phyloP scores from a whole-genome alignment of 2,329 filamentous ascomycete genomes.

The Trichoderma sp. region DNA sequence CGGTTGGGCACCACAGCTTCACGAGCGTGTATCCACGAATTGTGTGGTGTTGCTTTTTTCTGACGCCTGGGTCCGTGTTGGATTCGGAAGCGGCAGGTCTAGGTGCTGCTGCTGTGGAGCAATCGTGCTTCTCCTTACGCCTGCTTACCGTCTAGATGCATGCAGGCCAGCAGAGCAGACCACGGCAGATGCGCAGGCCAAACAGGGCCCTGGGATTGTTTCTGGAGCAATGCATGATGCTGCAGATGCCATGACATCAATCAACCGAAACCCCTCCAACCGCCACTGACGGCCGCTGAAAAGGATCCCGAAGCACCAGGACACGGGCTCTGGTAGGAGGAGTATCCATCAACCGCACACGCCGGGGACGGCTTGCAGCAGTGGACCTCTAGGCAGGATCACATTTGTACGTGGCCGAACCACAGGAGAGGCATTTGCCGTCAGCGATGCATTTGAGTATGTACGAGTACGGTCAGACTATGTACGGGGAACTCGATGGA shows the following conservation, averaged over 20 bases:
- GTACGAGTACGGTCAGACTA: not conserved
- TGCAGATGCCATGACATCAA: slow-evolving; percentile 20
- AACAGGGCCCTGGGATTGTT: slow-evolving; percentile 3
- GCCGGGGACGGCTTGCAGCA: slow-evolving; percentile 6
- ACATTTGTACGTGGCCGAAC: slow-evolving; percentile 20
- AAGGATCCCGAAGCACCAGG: not conserved
- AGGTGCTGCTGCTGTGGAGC: slow-evolving; percentile 5
- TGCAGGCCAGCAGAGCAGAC: slow-evolving; percentile 14
- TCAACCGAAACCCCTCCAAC: not conserved
- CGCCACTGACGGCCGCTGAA: not conserved
- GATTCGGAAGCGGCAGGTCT: slow-evolving; percentile 17
- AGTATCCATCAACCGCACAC: slow-evolving; percentile 1
- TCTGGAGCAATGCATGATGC: not conserved
- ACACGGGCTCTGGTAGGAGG: not conserved
- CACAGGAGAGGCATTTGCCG: slow-evolving; percentile 9
- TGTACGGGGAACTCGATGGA: not conserved
- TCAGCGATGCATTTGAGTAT: not conserved
- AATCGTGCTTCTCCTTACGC: not conserved
- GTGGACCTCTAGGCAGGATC: slow-evolving; percentile 20
- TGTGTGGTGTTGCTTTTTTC: slow-evolving; percentile 13
- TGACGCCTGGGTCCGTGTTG: not conserved
- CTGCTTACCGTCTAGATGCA: slow-evolving; percentile 15
- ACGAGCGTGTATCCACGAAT: not conserved
- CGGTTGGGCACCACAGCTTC: slow-evolving; percentile 18
- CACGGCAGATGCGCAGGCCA: not conserved